Evolutionary conservation across 345 rosid species (phyloP).

Genomic region (Limnanthes douglasii): DNA sequence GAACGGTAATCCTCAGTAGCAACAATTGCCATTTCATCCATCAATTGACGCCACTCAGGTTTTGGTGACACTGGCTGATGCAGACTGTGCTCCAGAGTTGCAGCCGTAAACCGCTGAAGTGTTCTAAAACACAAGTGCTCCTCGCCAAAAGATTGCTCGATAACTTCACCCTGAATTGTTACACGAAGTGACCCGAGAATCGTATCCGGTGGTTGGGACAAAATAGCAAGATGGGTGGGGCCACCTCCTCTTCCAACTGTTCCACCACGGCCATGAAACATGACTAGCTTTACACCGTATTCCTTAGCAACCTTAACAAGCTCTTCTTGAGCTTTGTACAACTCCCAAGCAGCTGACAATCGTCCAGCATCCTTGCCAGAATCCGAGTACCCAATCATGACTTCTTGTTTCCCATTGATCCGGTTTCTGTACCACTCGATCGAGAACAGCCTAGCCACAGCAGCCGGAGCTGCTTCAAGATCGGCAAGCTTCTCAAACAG

Average conservation of each 20-base stretch:
- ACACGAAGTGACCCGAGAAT: constrained; percentile 90
- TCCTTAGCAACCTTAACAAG: constrained; percentile 87
- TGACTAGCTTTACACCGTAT: constrained; percentile 75
- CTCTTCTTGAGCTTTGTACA: constrained; percentile 96
- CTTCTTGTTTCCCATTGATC: constrained; percentile 93
- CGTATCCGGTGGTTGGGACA: constrained; percentile 98
- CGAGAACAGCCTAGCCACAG: constrained; percentile 82
- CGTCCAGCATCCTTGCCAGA: constrained; percentile 98
- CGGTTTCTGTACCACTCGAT: constrained; percentile 87
- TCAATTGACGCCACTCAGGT: constrained; percentile 85
- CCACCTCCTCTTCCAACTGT: constrained; percentile 99
- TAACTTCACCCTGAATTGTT: constrained; percentile 97
- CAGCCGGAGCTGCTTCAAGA: constrained; percentile 96
- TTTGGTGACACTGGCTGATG: constrained; percentile 84
- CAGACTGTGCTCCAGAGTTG: constrained; percentile 97
- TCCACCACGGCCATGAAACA: constrained; percentile 99
- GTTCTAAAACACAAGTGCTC: constrained; percentile 92
- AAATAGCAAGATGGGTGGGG: constrained; percentile 95
- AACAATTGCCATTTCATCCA: constrained; percentile 87
- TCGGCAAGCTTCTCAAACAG: constrained; percentile 97
- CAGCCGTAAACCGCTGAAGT: constrained; percentile 89
- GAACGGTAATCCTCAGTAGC: constrained; percentile 87
- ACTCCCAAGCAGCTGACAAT: constrained; percentile 92
- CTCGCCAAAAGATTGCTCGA: constrained; percentile 93
- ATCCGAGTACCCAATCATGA: constrained; percentile 98